Percentiles rank a stretch among this genome's conserved stretches.
phyloP scores from a whole-genome alignment of 1,139 yeast genomes.

The Komagataea norvegica region DNA sequence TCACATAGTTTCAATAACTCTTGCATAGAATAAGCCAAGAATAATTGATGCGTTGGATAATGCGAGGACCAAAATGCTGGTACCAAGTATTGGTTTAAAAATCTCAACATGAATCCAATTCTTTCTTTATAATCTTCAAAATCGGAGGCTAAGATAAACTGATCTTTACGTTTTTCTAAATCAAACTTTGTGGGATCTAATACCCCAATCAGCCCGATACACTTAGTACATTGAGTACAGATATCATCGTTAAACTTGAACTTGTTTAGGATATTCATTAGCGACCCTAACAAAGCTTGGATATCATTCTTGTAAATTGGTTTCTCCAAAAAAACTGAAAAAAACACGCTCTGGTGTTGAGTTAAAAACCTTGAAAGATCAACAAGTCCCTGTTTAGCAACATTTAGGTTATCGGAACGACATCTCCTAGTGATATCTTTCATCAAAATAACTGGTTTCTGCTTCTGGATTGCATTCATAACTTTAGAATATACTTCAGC shows the following conservation, averaged over 20 bases:
- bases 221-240: slow-evolving; percentile 57
- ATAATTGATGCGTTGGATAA: slow-evolving; percentile 80
- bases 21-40: slow-evolving; percentile 86
- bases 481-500: slow-evolving; percentile 27
- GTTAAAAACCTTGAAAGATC: slow-evolving; percentile 46
- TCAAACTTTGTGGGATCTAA: slow-evolving; percentile 63
- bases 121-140: slow-evolving; percentile 62
- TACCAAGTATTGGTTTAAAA: slow-evolving; percentile 65
- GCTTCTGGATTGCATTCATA: slow-evolving; percentile 26
- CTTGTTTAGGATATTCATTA: slow-evolving; percentile 57
- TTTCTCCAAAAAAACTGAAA: slow-evolving; percentile 15
- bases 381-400: slow-evolving; percentile 70
- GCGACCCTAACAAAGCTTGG: slow-evolving; percentile 46
- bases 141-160: slow-evolving; percentile 51
- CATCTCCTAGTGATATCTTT: slow-evolving; percentile 53
- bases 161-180: slow-evolving; percentile 40
- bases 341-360: slow-evolving; percentile 19
- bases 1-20: slow-evolving; percentile 69
- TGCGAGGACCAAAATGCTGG: slow-evolving; percentile 87
- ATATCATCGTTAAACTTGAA: slow-evolving; percentile 50
- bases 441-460: slow-evolving; percentile 34
- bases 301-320: slow-evolving; percentile 26
- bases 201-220: slow-evolving; percentile 75
- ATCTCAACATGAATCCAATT: slow-evolving; percentile 55
- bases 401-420: slow-evolving; percentile 65